These are phyloP conservation scores for Didymella segeticola DNA, from an alignment of 2,329 filamentous ascomycete species.

Conservation along the genomic window DNA sequence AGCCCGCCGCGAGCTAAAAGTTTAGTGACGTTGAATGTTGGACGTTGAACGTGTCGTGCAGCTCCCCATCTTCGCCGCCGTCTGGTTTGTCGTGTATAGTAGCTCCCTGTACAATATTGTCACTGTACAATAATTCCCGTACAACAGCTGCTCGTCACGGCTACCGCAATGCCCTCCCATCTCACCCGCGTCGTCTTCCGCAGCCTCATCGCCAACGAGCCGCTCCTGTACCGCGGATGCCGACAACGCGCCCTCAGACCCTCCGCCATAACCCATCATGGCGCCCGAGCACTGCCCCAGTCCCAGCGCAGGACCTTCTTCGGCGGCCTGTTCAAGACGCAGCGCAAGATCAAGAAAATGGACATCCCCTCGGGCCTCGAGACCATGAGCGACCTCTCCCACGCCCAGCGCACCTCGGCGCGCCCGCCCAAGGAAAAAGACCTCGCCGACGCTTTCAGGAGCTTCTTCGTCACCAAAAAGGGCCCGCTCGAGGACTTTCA, in stretches of 20 bases:
- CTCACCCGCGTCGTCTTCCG: conserved; percentile 67
- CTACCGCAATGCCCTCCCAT: conserved; percentile 62
- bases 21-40: conserved; percentile 4
- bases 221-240: conserved; percentile 55
- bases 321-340: conserved; percentile 68
- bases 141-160: conserved; percentile 20
- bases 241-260: conserved; percentile 44
- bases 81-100: conserved; percentile 21
- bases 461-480: conserved; percentile 37
- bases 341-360: conserved; percentile 64
- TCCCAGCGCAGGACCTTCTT: conserved; percentile 66
- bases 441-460: conserved; percentile 63
- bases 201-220: conserved; percentile 61
- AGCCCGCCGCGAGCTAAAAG: conserved; percentile 2
- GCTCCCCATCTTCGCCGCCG: conserved; percentile 14
- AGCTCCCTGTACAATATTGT: no score
- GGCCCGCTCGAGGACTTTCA: conserved; percentile 39
- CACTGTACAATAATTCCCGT: conserved; percentile 4
- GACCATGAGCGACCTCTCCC: conserved; percentile 72
- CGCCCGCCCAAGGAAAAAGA: conserved; percentile 70
- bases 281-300: conserved; percentile 20
- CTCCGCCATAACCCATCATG: conserved; percentile 30
- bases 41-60: conserved; percentile 1
- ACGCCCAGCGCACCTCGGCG: conserved; percentile 66
- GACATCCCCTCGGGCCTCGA: conserved; percentile 74